Evolutionary conservation across 2,329 filamentous ascomycete genomes (phyloP).

Genomic region (Claviceps cyperi): DNA sequence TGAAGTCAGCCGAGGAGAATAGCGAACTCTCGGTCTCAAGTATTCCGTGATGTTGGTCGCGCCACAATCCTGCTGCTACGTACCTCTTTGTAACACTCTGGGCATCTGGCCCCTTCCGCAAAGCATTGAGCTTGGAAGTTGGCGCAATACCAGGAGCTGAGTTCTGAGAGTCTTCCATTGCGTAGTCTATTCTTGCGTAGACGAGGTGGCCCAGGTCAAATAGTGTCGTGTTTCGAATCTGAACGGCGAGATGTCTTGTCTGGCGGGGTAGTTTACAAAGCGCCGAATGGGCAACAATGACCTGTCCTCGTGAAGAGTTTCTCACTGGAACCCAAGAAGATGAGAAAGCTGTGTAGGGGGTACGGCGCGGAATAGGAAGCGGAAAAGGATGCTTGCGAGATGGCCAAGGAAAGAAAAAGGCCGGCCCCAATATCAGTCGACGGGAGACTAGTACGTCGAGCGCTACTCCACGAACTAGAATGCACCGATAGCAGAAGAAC

Average conservation of each 20-base stretch:
- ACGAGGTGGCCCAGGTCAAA: neutral
- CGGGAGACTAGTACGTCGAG: neutral
- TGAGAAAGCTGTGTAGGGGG: neutral
- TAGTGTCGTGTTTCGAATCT: neutral
- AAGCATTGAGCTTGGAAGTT: conserved; percentile 44
- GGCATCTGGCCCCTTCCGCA: conserved; percentile 46
- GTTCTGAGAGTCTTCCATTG: conserved; percentile 48
- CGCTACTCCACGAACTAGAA: neutral
- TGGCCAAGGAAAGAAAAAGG: neutral
- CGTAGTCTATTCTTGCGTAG: conserved; percentile 25
- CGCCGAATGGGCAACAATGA: neutral
- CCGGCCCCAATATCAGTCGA: neutral
- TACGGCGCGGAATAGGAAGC: neutral
- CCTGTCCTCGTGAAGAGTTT: neutral
- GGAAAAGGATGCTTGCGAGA: conserved; percentile 1
- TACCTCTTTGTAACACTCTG: conserved; percentile 71
- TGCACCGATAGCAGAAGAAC: neutral
- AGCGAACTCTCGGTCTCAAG: neutral
- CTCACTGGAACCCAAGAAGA: neutral
- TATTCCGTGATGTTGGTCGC: neutral
- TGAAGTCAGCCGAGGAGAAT: neutral
- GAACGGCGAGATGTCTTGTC: neutral
- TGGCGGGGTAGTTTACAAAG: neutral
- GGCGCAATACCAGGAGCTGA: conserved; percentile 47
- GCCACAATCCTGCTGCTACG: neutral